Evolutionary conservation across 768 basidiomycete genomes (phyloP).

Genomic region (Chlorophyllum brunneum): DNA sequence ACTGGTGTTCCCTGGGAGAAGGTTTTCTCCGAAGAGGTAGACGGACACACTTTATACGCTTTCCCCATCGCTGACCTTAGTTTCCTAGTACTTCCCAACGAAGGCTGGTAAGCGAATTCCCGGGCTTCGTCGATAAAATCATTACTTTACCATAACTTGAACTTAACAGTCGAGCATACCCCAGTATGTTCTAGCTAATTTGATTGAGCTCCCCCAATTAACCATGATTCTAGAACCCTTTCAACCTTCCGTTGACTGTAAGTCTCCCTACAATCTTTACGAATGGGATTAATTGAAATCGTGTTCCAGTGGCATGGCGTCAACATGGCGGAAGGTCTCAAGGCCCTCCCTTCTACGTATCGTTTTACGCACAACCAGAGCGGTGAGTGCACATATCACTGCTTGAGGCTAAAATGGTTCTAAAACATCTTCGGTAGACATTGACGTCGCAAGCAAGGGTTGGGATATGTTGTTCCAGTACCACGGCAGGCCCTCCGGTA

Average conservation of each 20-base stretch:
- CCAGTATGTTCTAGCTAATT: conserved; percentile 18
- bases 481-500: conserved; percentile 53
- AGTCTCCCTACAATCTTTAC: conserved; percentile 2
- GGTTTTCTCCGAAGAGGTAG: conserved; percentile 43
- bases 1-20: conserved; percentile 53
- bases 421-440: conserved; percentile 27
- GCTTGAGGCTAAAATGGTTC: neutral
- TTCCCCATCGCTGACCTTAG: neutral
- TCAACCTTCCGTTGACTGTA: conserved; percentile 38
- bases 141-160: neutral
- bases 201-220: neutral
- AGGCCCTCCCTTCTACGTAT: conserved; percentile 49
- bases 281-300: neutral
- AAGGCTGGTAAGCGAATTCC: conserved; percentile 24
- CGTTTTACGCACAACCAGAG: conserved; percentile 55
- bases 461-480: conserved; percentile 58
- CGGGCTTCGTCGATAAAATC: neutral
- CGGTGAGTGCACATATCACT: conserved; percentile 25
- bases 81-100: conserved; percentile 42
- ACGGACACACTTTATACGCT: neutral
- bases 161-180: conserved; percentile 25
- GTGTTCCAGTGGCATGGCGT: conserved; percentile 49
- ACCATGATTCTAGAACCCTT: conserved; percentile 35
- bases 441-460: conserved; percentile 44
- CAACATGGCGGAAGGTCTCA: conserved; percentile 55